Conservation (phyloP, 176 grass and related monocot species). For the Oryza rufipogon region DNA sequence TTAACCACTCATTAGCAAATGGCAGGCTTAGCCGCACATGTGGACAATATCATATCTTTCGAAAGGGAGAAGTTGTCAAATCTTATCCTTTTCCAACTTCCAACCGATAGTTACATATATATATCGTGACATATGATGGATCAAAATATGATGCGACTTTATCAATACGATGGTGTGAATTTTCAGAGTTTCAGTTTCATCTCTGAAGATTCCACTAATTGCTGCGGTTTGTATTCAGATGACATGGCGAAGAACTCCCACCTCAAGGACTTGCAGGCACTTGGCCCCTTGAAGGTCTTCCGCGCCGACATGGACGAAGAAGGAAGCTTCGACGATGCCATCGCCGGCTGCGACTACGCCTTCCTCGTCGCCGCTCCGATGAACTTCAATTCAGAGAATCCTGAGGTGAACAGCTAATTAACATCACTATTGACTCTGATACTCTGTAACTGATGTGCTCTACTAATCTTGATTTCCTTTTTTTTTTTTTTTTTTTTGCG, state of each 20-base stretch:
- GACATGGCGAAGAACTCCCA: constrained; percentile 44
- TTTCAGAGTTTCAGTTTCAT: no score
- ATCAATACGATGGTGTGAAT: no score
- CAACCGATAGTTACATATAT: no score
- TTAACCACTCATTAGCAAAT: no score
- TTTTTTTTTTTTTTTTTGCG: no score
- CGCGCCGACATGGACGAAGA: constrained; percentile 57
- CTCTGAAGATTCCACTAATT: background rate
- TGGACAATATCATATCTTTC: background rate
- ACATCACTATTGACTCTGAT: no score
- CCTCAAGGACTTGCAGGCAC: constrained; percentile 53
- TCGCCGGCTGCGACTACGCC: constrained; percentile 52
- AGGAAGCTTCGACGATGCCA: constrained; percentile 67
- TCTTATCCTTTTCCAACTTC: background rate
- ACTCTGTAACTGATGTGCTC: no score
- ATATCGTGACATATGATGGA: no score
- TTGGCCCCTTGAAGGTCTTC: constrained; percentile 50
- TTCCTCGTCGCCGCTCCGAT: constrained; percentile 80
- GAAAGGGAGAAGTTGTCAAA: background rate
- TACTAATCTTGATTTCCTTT: no score
- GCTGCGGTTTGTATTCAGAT: background rate
- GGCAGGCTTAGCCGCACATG: no score
- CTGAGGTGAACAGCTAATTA: constrained; percentile 42
- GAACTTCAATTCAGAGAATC: constrained; percentile 39
- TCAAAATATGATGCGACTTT: no score